phyloP scores from a whole-genome alignment of 1,284 basidiomycete genomes.

The Boletus sp. region DNA sequence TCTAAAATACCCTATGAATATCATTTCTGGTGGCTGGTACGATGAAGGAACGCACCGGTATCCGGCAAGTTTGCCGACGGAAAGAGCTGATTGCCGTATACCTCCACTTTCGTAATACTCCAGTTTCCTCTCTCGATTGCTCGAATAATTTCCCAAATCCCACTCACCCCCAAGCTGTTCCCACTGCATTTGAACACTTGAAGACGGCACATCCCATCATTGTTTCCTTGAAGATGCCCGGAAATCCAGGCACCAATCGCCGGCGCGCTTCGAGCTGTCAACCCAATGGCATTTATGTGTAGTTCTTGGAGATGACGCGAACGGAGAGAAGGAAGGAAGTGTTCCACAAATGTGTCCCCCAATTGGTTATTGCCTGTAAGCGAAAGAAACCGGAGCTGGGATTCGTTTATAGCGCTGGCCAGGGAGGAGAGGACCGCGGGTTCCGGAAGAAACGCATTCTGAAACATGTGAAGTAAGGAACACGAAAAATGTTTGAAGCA shows the following conservation, averaged over 20 bases:
- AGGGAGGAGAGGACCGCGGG: slow-evolving; percentile 26
- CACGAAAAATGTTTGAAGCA: slow-evolving; percentile 10
- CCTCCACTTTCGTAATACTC: slow-evolving; percentile 45
- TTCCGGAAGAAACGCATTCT: slow-evolving; percentile 29
- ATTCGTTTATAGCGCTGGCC: slow-evolving; percentile 28
- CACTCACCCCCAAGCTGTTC: slow-evolving; percentile 48
- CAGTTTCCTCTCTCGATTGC: slow-evolving; percentile 49
- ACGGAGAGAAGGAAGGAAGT: slow-evolving; percentile 28
- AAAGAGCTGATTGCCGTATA: slow-evolving; percentile 45
- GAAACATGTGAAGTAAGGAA: slow-evolving; percentile 6
- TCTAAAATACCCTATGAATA: slow-evolving; percentile 16
- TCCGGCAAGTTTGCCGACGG: slow-evolving; percentile 4
- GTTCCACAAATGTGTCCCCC: slow-evolving; percentile 28
- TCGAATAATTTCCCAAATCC: slow-evolving; percentile 43
- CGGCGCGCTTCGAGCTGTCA: slow-evolving; percentile 27
- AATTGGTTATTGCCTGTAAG: slow-evolving; percentile 24
- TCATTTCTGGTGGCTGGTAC: neutral
- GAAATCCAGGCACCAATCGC: slow-evolving; percentile 30
- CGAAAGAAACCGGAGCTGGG: slow-evolving; percentile 29
- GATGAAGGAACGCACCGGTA: slow-evolving; percentile 9
- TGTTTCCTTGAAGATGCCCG: slow-evolving; percentile 4
- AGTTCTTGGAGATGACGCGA: slow-evolving; percentile 29
- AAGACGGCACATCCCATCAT: slow-evolving; percentile 39
- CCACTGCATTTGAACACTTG: slow-evolving; percentile 52
- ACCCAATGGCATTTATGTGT: slow-evolving; percentile 29